Conservation (phyloP, 2,329 filamentous ascomycete genomes). For the Colletotrichum endophyticum region DNA sequence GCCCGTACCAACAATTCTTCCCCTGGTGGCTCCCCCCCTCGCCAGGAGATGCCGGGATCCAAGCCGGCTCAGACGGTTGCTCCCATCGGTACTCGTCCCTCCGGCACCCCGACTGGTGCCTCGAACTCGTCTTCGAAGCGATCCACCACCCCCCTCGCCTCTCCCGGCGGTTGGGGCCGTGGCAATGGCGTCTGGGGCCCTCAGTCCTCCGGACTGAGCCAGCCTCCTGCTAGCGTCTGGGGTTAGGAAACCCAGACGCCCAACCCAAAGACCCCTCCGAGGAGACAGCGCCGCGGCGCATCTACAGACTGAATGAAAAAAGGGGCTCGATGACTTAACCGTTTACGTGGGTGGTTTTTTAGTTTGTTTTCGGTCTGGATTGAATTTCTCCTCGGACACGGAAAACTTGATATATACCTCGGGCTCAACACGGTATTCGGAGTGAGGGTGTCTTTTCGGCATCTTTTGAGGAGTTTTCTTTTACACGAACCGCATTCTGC, state of each 20-base stretch:
- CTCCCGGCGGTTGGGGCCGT: conserved; percentile 83
- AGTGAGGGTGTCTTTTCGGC: conserved; percentile 21
- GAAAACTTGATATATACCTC: conserved; percentile 23
- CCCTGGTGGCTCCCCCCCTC: conserved; percentile 78
- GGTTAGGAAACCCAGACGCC: conserved; percentile 57
- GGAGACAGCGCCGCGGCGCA: background rate
- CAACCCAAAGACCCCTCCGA: background rate
- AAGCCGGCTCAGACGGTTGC: conserved; percentile 74
- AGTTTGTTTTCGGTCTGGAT: conserved; percentile 17
- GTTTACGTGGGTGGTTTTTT: conserved; percentile 11
- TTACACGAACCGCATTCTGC: conserved; percentile 20
- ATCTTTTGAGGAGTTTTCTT: conserved; percentile 22
- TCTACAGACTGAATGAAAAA: background rate
- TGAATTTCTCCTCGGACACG: conserved; percentile 18
- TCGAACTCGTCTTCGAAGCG: conserved; percentile 68
- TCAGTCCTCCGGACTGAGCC: conserved; percentile 76
- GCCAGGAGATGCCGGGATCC: conserved; percentile 60
- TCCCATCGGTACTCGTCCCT: conserved; percentile 90
- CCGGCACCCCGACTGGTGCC: conserved; percentile 54
- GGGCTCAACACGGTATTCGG: conserved; percentile 18
- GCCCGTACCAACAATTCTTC: conserved; percentile 87
- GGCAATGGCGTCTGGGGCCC: conserved; percentile 82
- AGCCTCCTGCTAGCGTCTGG: conserved; percentile 90
- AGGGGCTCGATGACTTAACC: background rate
- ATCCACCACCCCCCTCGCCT: conserved; percentile 88